Evolutionary conservation across 164 flowering plant genomes (phyloP), one percentile per base, ranked within the genome.

Genomic region (Echeveria elegans): DNA sequence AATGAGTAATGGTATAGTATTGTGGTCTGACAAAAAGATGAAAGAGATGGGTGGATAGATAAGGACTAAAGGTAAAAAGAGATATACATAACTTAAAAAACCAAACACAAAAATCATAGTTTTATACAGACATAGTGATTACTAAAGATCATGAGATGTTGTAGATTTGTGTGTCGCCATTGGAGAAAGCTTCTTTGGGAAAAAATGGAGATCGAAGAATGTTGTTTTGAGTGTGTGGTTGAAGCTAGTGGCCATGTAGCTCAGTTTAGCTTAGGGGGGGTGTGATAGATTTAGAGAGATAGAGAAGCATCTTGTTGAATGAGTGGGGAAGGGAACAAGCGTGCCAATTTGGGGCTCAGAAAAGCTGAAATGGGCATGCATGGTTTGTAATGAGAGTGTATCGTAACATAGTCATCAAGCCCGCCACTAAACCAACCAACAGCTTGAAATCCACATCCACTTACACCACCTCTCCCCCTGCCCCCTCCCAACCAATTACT

Each of bases 321-420:
- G 61, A 26, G 61, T 28, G 61, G 32, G 61, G 61, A 28, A 56
- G 61, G 61, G 61, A 56, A 56, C 61, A 56, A 56, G 61, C 61
- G 61, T 56, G 61, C 61, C 32, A 56, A 28, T 24, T 56, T 28
- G 61, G 32, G 61, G 61, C 61, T 53, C 60, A 56, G 32, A 28
- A 56, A 56, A 56, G 61, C 61, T 56, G 61, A 56, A 56, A 28
- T 56, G 61, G 30, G 61, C 19, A 26, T 56, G 61, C 32, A 56
- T 50, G 56, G 56, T 50, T 2, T 15, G n/a, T 43, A 43, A 18
- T 43, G 56, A n/a, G 56, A n/a, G 56, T 50, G 28, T 23, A 50
- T 56, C 32, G 28, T 26, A 26, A 28, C 32, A 23, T 56, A 16
- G 28, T 56, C 32, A 56, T 56, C 19, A 56, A 56, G 19, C 31